These are phyloP conservation scores for Penicillium turbatum DNA, from an alignment of 495 filamentous ascomycete genomes.

Conservation along the genomic window DNA sequence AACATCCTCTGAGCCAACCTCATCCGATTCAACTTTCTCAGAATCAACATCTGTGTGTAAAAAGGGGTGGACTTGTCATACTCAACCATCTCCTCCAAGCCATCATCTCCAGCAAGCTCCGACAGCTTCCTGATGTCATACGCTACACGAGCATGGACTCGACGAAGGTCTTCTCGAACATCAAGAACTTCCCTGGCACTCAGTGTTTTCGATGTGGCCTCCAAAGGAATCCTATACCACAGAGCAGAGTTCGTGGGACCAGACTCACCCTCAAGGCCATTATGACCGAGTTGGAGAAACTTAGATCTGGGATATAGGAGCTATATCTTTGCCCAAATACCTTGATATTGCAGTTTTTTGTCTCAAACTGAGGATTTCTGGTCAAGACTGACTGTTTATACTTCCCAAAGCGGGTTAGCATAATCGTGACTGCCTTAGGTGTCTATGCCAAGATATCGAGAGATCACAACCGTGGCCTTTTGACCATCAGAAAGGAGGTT, in stretches of 20 bases:
- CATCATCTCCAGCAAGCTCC: background rate
- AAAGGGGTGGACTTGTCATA: background rate
- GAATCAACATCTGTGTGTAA: background rate
- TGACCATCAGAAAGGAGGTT: background rate
- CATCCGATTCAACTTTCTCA: background rate
- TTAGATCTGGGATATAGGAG: no score
- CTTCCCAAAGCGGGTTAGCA: background rate
- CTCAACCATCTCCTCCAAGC: background rate
- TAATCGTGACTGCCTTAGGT: background rate
- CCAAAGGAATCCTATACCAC: background rate
- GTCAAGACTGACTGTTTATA: no score
- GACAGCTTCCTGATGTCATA: background rate
- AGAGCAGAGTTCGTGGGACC: background rate
- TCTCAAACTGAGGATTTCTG: no score
- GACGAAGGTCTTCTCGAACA: background rate
- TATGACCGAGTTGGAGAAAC: no score
- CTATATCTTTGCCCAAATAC: no score
- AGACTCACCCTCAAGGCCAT: no score
- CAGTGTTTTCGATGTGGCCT: background rate
- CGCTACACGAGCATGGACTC: background rate
- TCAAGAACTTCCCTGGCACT: no score
- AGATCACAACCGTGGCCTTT: slow-evolving; percentile 5
- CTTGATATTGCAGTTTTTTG: no score
- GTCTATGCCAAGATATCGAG: background rate
- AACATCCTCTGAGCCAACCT: background rate